Evolutionary conservation across 768 basidiomycete genomes (phyloP), one percentile per base, ranked within the genome.

Genomic region (Lentinus brumalis): DNA sequence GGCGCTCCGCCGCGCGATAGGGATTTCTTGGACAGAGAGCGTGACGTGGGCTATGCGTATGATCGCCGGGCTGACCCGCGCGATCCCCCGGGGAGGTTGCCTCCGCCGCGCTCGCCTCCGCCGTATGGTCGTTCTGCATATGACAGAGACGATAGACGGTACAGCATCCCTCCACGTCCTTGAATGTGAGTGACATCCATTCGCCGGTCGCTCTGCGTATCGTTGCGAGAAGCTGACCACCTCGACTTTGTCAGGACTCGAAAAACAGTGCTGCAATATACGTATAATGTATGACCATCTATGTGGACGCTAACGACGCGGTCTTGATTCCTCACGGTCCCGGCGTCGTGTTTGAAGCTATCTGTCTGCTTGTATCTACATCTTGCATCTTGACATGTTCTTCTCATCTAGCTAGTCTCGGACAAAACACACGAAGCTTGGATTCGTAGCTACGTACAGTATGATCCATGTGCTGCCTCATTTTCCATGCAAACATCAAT

Each of bases 91-190:
- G 44, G 49, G 26, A 44, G 66, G 50, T 60, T 65, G 60, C 60
- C 61, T 9, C 68, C 65, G 21, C 63, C 65, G 3, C 57, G 65
- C 5, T 67, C 70, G 26, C 68, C 70, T 18, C 61, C 63, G 8
- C 64, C 66, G 50, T 69, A 68, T 46, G 49, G 42, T 14, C 50
- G 63, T 14, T 40, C 55, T 12, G 59, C 51, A 29, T 69, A 67
- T 47, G 64, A 57, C 11, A 45, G 60, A 21, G 70, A 71, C 40
- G 70, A 69, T 10, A 55, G 70, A 44, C 67, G 70, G 21, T 69
- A 67, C 40, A 53, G 56, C 14, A 42, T 57, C 39, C 61, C 54
- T 32, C 54, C 39, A 12, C 39, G 41, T 14, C 35, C 35, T 6
- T 35, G 26, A 50, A 50, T 32, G 12, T 53, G 26, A 29, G 32